Evolutionary conservation across 2,329 filamentous ascomycete species (phyloP).

Genomic region (Leptographium radiaticola): DNA sequence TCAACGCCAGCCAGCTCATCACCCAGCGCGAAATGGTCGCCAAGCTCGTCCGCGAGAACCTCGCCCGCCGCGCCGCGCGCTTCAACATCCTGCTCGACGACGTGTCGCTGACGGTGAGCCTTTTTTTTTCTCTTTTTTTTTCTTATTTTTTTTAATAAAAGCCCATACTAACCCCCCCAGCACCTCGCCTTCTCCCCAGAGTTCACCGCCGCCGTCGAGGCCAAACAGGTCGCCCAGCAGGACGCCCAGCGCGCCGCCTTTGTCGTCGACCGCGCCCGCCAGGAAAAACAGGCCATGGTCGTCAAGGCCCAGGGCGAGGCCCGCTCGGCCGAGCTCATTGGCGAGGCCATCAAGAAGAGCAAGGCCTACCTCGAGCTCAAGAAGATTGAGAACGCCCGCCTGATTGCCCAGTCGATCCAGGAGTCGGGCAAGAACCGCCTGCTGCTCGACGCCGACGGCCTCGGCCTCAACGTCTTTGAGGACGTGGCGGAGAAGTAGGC

Average conservation of each 20-base stretch:
- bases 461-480: constrained; percentile 78
- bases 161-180: too few species aligned
- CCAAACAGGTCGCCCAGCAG: constrained; percentile 69
- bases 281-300: constrained; percentile 98
- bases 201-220: constrained; percentile 60
- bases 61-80: constrained; percentile 76
- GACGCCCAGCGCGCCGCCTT: constrained; percentile 96
- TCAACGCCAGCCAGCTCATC: constrained; percentile 96
- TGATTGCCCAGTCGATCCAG: constrained; percentile 79
- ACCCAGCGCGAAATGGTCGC: constrained; percentile 98
- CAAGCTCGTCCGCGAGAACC: constrained; percentile 79
- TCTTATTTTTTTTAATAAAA: too few species aligned
- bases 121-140: not conserved
- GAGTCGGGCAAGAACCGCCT: constrained; percentile 84
- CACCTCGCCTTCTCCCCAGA: constrained; percentile 62
- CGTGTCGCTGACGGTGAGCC: constrained; percentile 80
- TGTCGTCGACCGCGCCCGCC: constrained; percentile 94
- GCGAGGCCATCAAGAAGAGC: constrained; percentile 99
- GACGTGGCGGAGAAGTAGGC: constrained; percentile 31
- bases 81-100: constrained; percentile 98
- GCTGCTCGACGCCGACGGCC: constrained; percentile 78
- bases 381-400: constrained; percentile 91
- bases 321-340: constrained; percentile 91
- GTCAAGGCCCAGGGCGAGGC: constrained; percentile 98
- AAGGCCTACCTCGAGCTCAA: constrained; percentile 92